These are phyloP conservation scores for Cornus controversa DNA, from an alignment of 148 eudicot species.

Conservation along the genomic window DNA sequence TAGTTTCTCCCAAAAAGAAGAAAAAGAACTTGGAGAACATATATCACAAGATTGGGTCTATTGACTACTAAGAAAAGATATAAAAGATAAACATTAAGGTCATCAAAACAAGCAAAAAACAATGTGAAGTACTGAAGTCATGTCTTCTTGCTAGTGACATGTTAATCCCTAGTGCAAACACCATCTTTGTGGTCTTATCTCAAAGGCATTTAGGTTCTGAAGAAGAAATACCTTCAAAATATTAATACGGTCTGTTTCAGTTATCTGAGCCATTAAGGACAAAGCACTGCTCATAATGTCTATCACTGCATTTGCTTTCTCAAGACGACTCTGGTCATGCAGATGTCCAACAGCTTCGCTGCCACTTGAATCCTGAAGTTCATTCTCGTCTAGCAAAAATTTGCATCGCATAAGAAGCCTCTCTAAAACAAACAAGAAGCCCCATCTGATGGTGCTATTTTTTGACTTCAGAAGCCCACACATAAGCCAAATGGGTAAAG, in stretches of 20 bases:
- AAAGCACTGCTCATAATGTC: constrained; percentile 88
- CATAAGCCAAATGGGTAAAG: constrained; percentile 84
- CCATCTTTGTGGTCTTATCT: neutral
- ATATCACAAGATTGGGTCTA: too few species aligned
- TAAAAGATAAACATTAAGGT: neutral
- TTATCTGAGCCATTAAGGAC: constrained; percentile 88
- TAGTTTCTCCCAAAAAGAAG: too few species aligned
- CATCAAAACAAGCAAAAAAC: neutral
- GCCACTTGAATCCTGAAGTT: constrained; percentile 43
- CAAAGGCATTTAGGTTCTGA: neutral
- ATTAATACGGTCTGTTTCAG: constrained; percentile 91
- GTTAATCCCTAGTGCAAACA: neutral
- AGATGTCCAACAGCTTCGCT: constrained; percentile 27
- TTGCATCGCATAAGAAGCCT: constrained; percentile 95
- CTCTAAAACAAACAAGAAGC: constrained; percentile 84
- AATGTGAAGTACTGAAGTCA: neutral
- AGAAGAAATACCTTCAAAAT: constrained; percentile 71
- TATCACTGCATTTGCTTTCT: constrained; percentile 89
- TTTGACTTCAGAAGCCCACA: constrained; percentile 94
- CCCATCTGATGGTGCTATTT: constrained; percentile 78
- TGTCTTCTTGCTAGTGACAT: neutral
- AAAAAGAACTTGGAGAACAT: too few species aligned
- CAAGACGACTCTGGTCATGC: constrained; percentile 50
- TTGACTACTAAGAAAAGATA: neutral
- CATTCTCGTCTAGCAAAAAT: constrained; percentile 79